Conservation (phyloP, 2,329 filamentous ascomycete species). For the Bipolaris bicolor region DNA sequence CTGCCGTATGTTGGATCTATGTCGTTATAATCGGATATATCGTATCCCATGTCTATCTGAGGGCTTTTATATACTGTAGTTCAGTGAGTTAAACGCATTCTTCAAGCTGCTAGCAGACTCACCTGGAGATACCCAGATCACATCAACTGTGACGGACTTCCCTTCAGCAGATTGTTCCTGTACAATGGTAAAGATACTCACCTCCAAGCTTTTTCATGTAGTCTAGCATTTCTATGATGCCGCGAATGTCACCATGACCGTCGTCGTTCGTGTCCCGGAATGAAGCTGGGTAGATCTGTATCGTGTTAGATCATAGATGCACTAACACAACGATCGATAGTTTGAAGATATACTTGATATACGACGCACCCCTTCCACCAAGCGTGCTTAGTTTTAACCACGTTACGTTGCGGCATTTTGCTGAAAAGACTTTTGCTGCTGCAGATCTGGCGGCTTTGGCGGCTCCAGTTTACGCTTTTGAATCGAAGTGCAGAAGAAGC, state of each 20-base stretch:
- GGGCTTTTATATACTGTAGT: conserved; percentile 50
- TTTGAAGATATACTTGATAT: conserved; percentile 54
- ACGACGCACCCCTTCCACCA: conserved; percentile 69
- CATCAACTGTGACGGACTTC: conserved; percentile 29
- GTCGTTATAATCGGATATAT: conserved; percentile 51
- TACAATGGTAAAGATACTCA: too few relatives aligned
- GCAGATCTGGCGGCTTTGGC: too few relatives aligned
- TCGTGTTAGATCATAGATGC: too few relatives aligned
- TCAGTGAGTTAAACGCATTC: too few relatives aligned
- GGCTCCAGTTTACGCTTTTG: too few relatives aligned
- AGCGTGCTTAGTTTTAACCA: conserved; percentile 26
- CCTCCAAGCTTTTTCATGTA: conserved; percentile 58
- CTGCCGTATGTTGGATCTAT: conserved; percentile 50
- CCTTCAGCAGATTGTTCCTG: too few relatives aligned
- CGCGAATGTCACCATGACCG: conserved; percentile 62
- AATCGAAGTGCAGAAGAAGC: too few relatives aligned
- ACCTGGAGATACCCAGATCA: conserved; percentile 49
- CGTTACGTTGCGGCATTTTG: too few relatives aligned
- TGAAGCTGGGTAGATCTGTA: conserved; percentile 63
- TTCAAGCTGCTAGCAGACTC: too few relatives aligned
- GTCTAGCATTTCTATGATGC: conserved; percentile 62
- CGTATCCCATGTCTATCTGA: conserved; percentile 52
- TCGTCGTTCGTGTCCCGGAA: conserved; percentile 65
- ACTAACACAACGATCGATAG: not conserved
- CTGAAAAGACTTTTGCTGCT: too few relatives aligned